Evolutionary conservation across 2,329 filamentous ascomycete species (phyloP).

Genomic region (Aureobasidium pullulans): DNA sequence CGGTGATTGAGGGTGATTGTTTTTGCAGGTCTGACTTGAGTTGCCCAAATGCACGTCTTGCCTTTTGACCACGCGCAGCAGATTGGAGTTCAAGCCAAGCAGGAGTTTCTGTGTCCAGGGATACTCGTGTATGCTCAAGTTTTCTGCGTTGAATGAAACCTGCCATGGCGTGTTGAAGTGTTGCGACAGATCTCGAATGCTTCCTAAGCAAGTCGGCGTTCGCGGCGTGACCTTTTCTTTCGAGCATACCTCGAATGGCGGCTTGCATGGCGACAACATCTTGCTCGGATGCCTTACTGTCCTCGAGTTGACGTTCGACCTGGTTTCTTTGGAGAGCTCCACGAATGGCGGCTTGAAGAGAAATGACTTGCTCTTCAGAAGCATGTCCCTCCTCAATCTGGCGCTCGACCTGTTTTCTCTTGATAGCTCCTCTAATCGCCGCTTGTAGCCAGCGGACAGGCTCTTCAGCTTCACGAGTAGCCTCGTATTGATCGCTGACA

Average conservation of each 20-base stretch:
- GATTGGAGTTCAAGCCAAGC: conserved; percentile 14
- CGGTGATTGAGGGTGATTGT: conserved; percentile 16
- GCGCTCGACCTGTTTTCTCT: conserved; percentile 34
- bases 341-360: conserved; percentile 50
- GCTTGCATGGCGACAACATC: conserved; percentile 46
- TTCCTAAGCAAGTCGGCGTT: conserved; percentile 42
- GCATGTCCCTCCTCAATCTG: conserved; percentile 57
- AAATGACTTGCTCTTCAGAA: conserved; percentile 52
- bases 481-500: conserved; percentile 44
- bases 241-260: conserved; percentile 57
- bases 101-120: conserved; percentile 1
- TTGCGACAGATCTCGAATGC: conserved; percentile 28
- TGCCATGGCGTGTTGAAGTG: conserved; percentile 35
- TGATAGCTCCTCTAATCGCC: conserved; percentile 41
- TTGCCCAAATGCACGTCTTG: neutral
- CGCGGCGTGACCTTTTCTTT: conserved; percentile 41
- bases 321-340: conserved; percentile 48
- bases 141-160: conserved; percentile 32
- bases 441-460: conserved; percentile 33
- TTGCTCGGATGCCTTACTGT: conserved; percentile 56
- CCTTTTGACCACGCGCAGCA: conserved; percentile 9
- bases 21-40: conserved; percentile 11
- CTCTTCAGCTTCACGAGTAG: conserved; percentile 30
- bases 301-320: conserved; percentile 48
- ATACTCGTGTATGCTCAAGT: neutral